Evolutionary conservation across 129 eudicot genomes (phyloP), one percentile per base, ranked within the genome.

Genomic region (Artemisia tridentata): DNA sequence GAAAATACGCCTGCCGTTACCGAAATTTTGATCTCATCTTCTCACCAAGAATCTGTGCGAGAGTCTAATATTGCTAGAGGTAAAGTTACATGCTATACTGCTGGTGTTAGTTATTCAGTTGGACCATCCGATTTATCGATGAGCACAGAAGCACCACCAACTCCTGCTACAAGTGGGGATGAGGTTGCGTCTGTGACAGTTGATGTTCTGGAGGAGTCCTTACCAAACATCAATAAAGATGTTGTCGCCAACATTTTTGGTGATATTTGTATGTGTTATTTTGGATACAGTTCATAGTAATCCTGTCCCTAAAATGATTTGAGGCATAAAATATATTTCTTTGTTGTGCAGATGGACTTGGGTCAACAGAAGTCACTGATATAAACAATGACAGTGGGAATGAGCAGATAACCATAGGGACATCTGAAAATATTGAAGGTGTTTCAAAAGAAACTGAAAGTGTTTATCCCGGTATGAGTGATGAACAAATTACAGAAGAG

Each of bases 311-410:
- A 29, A 56, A 65, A 29, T 34, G 27, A 46, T 20, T 23, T 54
- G n/a, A 45, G 2, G 49, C 8, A 15, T 48, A 45, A 5, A 1
- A 9, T 48, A 11, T 29, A 20, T 34, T 52, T 4, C 5, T 47
- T 72, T 48, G 51, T 34, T 65, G 52, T 79, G 56, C 70, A 79
- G 82, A 67, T 57, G 74, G 65, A 65, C 21, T 51, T 64, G 71
- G 15, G 54, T 38, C 51, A 63, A 19, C 31, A 1, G 53, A 2
- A 49, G 29, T 16, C 7, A 46, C 48, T 58, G 71, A 67, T 34
- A 70, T 55, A 23, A 62, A 49, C 29, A 76, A 54, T 20, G 71
- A 38, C 46, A 15, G 11, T 49, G 53, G 19, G n/a, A 61, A 15
- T 38, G 66, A 64, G 76, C 69, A 3, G 73, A 23, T 50, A 34